These are phyloP conservation scores for Talaromyces islandicus DNA, from an alignment of 2,329 filamentous ascomycete species.

Conservation along the genomic window DNA sequence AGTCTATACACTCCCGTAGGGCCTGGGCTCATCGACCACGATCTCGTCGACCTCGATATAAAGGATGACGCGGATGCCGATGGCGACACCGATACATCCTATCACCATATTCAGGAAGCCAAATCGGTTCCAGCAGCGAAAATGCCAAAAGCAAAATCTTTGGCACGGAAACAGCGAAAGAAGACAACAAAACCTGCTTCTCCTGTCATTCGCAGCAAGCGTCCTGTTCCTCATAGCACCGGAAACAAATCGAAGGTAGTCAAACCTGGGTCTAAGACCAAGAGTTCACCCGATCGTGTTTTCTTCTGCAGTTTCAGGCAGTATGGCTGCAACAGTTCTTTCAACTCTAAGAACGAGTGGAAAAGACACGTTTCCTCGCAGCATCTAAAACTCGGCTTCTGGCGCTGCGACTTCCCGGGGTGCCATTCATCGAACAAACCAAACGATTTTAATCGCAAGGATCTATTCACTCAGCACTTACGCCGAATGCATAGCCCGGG, in stretches of 20 bases:
- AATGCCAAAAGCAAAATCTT: slow-evolving; percentile 1
- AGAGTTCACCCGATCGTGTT: background rate
- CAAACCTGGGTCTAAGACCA: background rate
- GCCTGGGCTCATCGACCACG: background rate
- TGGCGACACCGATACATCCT: slow-evolving; percentile 1
- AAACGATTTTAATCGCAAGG: slow-evolving; percentile 83
- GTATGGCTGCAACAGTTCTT: slow-evolving; percentile 68
- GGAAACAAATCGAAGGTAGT: background rate
- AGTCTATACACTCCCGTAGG: background rate
- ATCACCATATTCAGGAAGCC: background rate
- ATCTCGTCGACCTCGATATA: slow-evolving; percentile 2
- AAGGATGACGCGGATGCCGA: slow-evolving; percentile 11
- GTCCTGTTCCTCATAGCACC: background rate
- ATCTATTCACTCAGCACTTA: slow-evolving; percentile 83
- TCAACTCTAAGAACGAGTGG: slow-evolving; percentile 88
- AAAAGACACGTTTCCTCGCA: slow-evolving; percentile 80
- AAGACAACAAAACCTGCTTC: background rate
- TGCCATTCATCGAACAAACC: slow-evolving; percentile 42
- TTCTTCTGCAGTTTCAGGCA: slow-evolving; percentile 74
- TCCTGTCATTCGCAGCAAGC: slow-evolving; percentile 1
- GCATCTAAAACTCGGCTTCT: slow-evolving; percentile 69
- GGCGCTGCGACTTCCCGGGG: slow-evolving; percentile 64
- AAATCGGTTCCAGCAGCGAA: background rate
- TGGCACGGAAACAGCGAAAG: background rate
- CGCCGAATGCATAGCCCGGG: slow-evolving; percentile 73